These are phyloP conservation scores for Candolleomyces efflorescens DNA, from an alignment of 768 basidiomycete species.

Conservation along the genomic window DNA sequence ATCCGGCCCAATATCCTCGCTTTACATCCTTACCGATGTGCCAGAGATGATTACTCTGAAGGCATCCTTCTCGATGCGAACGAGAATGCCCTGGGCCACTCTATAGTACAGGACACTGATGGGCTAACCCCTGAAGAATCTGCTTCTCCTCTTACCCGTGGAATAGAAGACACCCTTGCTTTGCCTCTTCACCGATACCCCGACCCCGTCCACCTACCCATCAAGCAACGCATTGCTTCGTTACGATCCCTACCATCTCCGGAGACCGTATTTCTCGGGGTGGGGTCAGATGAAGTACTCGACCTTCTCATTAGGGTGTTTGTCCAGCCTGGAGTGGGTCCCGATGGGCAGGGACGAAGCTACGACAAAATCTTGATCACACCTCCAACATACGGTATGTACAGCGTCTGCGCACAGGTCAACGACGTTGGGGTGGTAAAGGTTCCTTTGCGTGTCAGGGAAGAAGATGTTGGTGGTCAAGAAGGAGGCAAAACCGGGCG, in stretches of 20 bases:
- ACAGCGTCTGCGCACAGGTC: slow-evolving; percentile 88
- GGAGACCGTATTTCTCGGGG: slow-evolving; percentile 86
- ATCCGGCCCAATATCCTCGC: slow-evolving; percentile 94
- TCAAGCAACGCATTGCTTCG: slow-evolving; percentile 72
- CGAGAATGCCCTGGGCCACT: slow-evolving; percentile 80
- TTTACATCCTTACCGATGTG: slow-evolving; percentile 91
- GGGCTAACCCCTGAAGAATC: slow-evolving; percentile 7
- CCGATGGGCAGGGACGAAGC: neutral
- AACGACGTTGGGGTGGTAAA: slow-evolving; percentile 87
- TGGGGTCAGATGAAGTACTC: slow-evolving; percentile 95
- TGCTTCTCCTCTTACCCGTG: slow-evolving; percentile 1
- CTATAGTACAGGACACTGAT: slow-evolving; percentile 43
- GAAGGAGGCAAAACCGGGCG: slow-evolving; percentile 69
- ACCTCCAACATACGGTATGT: slow-evolving; percentile 99
- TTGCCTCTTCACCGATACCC: slow-evolving; percentile 88
- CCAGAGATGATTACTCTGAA: slow-evolving; percentile 89
- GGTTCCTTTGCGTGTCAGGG: slow-evolving; percentile 59
- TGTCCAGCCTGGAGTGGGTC: slow-evolving; percentile 55
- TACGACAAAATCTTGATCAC: slow-evolving; percentile 80
- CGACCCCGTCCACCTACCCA: slow-evolving; percentile 77
- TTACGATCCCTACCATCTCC: slow-evolving; percentile 63
- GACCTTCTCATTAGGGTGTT: slow-evolving; percentile 91
- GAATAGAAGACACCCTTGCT: slow-evolving; percentile 31
- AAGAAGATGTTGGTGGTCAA: slow-evolving; percentile 20
- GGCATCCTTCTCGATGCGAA: slow-evolving; percentile 72